phyloP scores from a whole-genome alignment of 805 yeast genomes.

The Komagataella kurtzmanii region DNA sequence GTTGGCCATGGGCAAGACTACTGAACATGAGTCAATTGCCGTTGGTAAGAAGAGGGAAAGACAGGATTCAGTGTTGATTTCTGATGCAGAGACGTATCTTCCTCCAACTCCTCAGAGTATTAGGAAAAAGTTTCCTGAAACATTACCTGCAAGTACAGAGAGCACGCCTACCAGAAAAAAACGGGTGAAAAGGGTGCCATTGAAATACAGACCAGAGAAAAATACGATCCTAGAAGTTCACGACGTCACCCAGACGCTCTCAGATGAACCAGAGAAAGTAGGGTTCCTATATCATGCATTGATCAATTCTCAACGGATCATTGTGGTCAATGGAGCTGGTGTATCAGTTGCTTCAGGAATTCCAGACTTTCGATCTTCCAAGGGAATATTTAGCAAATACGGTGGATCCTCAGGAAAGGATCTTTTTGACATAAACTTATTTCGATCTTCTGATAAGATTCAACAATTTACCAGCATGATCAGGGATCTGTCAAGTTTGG shows the following conservation, averaged over 20 bases:
- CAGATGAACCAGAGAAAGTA: conserved; percentile 22
- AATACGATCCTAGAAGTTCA: conserved; percentile 29
- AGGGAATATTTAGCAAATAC: conserved; percentile 49
- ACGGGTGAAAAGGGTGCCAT: conserved; percentile 26
- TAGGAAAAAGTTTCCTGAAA: not conserved
- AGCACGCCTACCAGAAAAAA: not conserved
- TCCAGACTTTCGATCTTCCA: conserved; percentile 62
- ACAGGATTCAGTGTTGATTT: not conserved
- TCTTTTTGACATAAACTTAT: conserved; percentile 69
- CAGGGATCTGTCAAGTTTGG: conserved; percentile 41
- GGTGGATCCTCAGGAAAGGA: conserved; percentile 36
- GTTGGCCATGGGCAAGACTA: not conserved
- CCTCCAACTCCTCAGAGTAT: not conserved
- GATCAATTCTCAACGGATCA: conserved; percentile 38
- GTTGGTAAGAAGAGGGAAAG: not conserved
- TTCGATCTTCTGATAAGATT: conserved; percentile 47
- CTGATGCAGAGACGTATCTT: not conserved
- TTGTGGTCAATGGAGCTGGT: conserved; percentile 82
- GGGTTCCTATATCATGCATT: conserved; percentile 39
- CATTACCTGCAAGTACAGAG: not conserved
- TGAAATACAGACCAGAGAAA: conserved; percentile 30
- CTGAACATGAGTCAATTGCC: not conserved
- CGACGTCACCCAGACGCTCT: conserved; percentile 8
- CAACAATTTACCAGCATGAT: conserved; percentile 64
- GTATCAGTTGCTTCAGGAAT: conserved; percentile 85